These are phyloP conservation scores for Xylariomycetidae sp. DNA, from an alignment of 2,329 filamentous ascomycete species.

Conservation along the genomic window DNA sequence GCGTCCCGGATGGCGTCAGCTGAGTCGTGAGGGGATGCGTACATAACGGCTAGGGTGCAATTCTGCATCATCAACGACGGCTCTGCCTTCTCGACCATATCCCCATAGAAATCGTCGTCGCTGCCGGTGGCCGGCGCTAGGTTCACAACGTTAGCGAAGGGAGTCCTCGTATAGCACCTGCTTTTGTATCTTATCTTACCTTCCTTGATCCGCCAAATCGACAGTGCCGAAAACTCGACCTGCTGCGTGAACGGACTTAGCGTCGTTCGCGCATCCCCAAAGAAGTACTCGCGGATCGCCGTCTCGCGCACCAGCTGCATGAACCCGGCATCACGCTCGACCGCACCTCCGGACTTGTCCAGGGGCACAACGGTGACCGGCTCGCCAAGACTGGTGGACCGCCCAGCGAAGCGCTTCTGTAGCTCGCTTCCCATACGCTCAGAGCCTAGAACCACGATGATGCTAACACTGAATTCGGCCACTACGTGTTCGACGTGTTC, in stretches of 20 bases:
- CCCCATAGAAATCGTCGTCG: constrained; percentile 20
- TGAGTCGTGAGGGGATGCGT: constrained; percentile 63
- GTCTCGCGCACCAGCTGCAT: constrained; percentile 69
- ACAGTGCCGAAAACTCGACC: constrained; percentile 68
- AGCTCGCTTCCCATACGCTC: constrained; percentile 71
- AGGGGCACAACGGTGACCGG: constrained; percentile 69
- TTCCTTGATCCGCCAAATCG: constrained; percentile 65
- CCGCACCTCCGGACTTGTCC: constrained; percentile 79
- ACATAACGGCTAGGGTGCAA: constrained; percentile 78
- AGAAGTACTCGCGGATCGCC: constrained; percentile 89
- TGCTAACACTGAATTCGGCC: constrained; percentile 59
- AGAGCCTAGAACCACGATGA: constrained; percentile 77
- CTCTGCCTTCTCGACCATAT: constrained; percentile 54
- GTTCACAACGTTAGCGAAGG: too few relatives aligned
- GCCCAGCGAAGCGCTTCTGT: constrained; percentile 56
- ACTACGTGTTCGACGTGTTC: constrained; percentile 76
- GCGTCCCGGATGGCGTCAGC: constrained; percentile 71
- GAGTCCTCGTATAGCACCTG: too few relatives aligned
- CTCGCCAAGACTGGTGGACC: constrained; percentile 56
- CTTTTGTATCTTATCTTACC: too few relatives aligned
- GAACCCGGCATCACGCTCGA: constrained; percentile 66
- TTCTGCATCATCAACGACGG: constrained; percentile 68
- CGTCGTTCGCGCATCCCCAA: constrained; percentile 69
- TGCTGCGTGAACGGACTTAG: constrained; percentile 84
- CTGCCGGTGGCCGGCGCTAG: constrained; percentile 1